Evolutionary conservation across 352 stramenopile species (phyloP).

Genomic region (Pilasporangium apinafurcum): DNA sequence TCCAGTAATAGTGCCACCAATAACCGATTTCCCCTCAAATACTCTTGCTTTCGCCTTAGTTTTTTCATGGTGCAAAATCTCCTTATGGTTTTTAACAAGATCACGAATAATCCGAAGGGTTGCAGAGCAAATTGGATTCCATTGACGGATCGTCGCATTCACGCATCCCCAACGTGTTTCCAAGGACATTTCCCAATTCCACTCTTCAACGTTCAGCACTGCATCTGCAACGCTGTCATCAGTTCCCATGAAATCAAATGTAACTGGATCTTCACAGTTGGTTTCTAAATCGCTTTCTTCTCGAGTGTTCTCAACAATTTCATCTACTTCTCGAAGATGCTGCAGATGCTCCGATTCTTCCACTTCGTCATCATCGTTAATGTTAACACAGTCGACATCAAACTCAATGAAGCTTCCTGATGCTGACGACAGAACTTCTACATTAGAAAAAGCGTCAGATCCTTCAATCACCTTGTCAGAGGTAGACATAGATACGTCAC

Average conservation of each 20-base stretch:
- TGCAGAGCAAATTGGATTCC: conserved; percentile 11
- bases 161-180: conserved; percentile 48
- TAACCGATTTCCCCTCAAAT: conserved; percentile 82
- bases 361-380: conserved; percentile 53
- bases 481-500: no score
- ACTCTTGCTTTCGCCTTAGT: conserved; percentile 56
- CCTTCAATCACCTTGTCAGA: not conserved
- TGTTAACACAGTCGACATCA: conserved; percentile 25
- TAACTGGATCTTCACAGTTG: conserved; percentile 3
- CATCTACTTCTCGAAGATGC: conserved; percentile 77
- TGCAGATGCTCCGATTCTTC: conserved; percentile 80
- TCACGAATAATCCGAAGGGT: no score
- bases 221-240: not conserved
- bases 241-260: conserved; percentile 7
- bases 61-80: conserved; percentile 51
- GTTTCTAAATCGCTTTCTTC: conserved; percentile 28
- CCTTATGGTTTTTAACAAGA: conserved; percentile 38
- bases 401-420: conserved; percentile 30
- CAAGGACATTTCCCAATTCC: conserved; percentile 72
- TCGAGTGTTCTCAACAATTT: conserved; percentile 32
- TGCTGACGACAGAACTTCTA: conserved; percentile 9
- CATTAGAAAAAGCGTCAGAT: not conserved
- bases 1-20: conserved; percentile 84
- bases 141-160: conserved; percentile 15
- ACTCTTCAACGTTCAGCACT: conserved; percentile 19